Percentiles rank a stretch among this genome's conserved stretches.
These are phyloP conservation scores for Acanthamoeba culbertsoni DNA, from an alignment of 208 protist genomes.

Conservation along the genomic window DNA sequence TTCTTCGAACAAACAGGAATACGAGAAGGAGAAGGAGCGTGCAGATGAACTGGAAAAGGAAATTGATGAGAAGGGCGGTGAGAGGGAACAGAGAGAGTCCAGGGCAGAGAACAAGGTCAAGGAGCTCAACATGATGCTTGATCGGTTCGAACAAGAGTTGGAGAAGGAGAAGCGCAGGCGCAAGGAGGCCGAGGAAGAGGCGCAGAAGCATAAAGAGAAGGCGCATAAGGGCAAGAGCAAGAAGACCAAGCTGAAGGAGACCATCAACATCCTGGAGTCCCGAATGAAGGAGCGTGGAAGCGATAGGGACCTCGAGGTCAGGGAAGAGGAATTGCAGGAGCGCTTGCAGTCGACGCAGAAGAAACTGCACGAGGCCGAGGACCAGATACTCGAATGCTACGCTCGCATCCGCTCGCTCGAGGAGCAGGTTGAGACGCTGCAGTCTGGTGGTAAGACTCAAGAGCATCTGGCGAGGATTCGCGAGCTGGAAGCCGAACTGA, in stretches of 20 bases:
- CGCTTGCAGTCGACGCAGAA: neutral
- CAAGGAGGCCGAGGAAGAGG: neutral
- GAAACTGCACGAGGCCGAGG: neutral
- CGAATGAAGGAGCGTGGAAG: neutral
- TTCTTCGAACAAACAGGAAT: too few relatives aligned
- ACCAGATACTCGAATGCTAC: neutral
- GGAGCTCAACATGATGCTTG: neutral
- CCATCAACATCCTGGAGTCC: neutral
- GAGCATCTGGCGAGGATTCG: neutral
- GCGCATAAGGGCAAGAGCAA: neutral
- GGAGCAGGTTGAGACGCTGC: neutral
- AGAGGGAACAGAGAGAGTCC: neutral
- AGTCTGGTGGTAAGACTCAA: neutral
- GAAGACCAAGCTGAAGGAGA: neutral
- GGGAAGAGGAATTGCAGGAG: neutral
- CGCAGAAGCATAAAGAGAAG: neutral
- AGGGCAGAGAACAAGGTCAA: neutral
- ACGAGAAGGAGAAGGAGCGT: slow-evolving; percentile 35
- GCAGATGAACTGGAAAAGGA: neutral
- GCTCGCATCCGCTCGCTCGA: neutral
- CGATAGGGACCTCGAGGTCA: neutral
- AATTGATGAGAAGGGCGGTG: neutral
- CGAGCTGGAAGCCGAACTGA: neutral
- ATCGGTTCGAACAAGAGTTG: neutral
- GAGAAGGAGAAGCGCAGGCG: neutral